A percentile compares a stretch with the other conserved stretches of the same genome.
phyloP scores from a whole-genome alignment of 1,284 basidiomycete species.

The Ustilago bromivora region DNA sequence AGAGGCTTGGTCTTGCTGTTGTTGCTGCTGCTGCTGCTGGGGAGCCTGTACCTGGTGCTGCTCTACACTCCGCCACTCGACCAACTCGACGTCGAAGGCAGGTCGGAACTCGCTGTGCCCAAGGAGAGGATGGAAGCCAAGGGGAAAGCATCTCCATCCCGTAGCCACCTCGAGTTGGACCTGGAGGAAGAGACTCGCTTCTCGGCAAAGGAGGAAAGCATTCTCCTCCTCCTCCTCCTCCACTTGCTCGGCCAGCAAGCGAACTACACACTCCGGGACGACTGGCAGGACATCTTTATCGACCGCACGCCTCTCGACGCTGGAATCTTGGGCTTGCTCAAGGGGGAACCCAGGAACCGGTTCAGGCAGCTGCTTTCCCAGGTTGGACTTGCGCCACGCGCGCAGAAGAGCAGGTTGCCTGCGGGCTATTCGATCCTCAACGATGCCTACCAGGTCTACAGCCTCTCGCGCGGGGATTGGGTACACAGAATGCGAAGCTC shows the following conservation, averaged over 20 bases:
- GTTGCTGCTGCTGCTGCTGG: conserved; percentile 8
- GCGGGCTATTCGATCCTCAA: conserved; percentile 13
- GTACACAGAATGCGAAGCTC: conserved; percentile 18
- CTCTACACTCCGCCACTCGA: conserved; percentile 40
- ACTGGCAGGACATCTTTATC: conserved; percentile 41
- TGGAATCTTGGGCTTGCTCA: conserved; percentile 27
- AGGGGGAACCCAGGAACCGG: conserved; percentile 30
- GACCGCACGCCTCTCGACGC: conserved; percentile 16
- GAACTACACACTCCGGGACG: conserved; percentile 22
- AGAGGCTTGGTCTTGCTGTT: conserved; percentile 11
- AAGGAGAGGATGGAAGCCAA: conserved; percentile 27
- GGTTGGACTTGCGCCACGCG: conserved; percentile 19
- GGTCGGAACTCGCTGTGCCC: conserved; percentile 16
- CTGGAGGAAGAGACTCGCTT: conserved; percentile 38
- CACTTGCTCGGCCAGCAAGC: conserved; percentile 25
- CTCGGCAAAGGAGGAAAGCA: conserved; percentile 29
- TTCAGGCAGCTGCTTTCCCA: conserved; percentile 43
- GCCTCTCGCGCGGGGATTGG: conserved; percentile 38
- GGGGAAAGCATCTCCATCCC: background rate
- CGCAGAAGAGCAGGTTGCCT: too few relatives aligned
- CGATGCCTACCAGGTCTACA: conserved; percentile 35
- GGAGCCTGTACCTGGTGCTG: conserved; percentile 21
- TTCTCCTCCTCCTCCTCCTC: conserved; percentile 39
- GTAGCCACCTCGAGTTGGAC: conserved; percentile 5
- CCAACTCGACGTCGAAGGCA: conserved; percentile 31